These are phyloP conservation scores for Sphagnurus paluster DNA, from an alignment of 1,284 basidiomycete species.

Conservation along the genomic window DNA sequence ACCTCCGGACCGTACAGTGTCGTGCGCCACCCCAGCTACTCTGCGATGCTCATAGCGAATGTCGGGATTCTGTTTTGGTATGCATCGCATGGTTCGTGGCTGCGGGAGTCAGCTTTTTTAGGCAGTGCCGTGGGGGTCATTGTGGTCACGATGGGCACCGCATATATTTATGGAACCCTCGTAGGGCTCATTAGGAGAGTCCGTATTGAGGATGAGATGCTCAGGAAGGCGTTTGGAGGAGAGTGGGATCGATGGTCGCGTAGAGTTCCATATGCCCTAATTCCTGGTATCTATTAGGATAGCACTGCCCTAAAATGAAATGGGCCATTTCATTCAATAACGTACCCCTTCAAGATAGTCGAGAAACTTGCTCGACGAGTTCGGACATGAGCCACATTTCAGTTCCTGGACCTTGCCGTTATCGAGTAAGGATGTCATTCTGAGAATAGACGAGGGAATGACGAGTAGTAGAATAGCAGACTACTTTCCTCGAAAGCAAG, in stretches of 20 bases:
- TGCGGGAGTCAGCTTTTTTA: conserved; percentile 10
- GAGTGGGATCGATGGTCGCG: conserved; percentile 16
- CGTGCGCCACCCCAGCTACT: conserved; percentile 16
- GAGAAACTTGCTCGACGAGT: too few species aligned
- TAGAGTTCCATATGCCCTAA: conserved; percentile 13
- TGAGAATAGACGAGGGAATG: too few species aligned
- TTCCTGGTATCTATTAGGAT: conserved; percentile 12
- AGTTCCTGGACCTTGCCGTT: too few species aligned
- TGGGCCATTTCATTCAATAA: too few species aligned
- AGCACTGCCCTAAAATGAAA: too few species aligned
- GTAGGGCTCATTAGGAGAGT: conserved; percentile 4
- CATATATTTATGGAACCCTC: neutral
- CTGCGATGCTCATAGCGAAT: conserved; percentile 5
- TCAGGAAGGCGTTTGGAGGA: conserved; percentile 12
- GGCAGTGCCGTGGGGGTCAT: conserved; percentile 1
- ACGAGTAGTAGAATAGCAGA: too few species aligned
- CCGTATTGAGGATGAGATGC: conserved; percentile 6
- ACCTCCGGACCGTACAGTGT: conserved; percentile 15
- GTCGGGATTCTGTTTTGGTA: conserved; percentile 13
- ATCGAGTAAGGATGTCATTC: too few species aligned
- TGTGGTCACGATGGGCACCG: neutral
- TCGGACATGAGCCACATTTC: too few species aligned
- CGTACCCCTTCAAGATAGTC: too few species aligned
- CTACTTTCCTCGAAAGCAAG: too few species aligned
- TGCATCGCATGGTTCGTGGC: conserved; percentile 8